Base-by-base conservation (phyloP, 441 rosid species). In the Dalechampia spathulata region DNA sequence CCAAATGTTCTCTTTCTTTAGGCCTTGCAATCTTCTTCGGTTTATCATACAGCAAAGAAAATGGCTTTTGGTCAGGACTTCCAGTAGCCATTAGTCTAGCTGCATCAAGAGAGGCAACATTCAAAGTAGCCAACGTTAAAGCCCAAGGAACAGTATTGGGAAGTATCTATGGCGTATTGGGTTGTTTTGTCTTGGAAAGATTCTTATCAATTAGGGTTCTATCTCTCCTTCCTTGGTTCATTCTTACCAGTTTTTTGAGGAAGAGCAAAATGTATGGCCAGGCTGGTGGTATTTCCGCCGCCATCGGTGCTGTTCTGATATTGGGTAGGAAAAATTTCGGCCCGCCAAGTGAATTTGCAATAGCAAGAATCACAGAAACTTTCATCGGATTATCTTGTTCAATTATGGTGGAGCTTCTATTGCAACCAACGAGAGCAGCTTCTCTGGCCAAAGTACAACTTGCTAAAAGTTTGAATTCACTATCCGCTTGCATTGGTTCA, bases 111-210 rank as follows among this genome's bases (percentile, higher is more conserved):
- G 88, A 90, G 62, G 80, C 96, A 1, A 83, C 95, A 30, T 90
- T 87, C 60, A 80, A 72, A 66, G 78, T 77, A 50, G 81, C 96
- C 1, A 90, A 90, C 41, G 68, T 81, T n/a, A 87, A 78, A 68
- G 90, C 92, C 11, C 96, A 87, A 69, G 98, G 98, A 57, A 85
- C 96, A n/a, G 98, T 85, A 12, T 57, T 87, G 15, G 98, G 96
- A 41, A 78, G 90, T 0, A 87, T 87, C 1, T 90, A 90, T 37
- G 98, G 96, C 49, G 95, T 87, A 23, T 25, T 87, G 50, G 90
- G 92, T 1, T 83, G 85, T 66, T 87, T 82, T 68, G 81, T 85
- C 25, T 87, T 85, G 48, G 76, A 80, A 40, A 76, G 76, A 66
- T 76, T 73, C 69, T 58, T 85, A 71, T 58, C 86, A 0, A 21